A percentile compares a stretch with the other conserved stretches of the same genome.
Conservation (phyloP, 768 basidiomycete genomes). For the Suillus variegatus region DNA sequence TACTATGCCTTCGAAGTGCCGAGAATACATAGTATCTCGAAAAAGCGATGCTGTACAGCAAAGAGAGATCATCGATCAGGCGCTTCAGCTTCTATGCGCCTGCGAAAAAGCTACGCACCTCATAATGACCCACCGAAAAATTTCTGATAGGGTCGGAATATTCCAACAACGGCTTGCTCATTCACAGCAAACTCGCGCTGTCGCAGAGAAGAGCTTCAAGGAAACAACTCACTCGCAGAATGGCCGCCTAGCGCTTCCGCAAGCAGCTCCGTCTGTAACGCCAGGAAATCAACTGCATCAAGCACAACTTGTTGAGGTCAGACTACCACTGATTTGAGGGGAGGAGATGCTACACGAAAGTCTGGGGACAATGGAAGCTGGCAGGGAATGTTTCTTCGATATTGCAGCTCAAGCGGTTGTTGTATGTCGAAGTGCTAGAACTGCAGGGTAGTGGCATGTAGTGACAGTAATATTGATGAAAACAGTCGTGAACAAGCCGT, state of each 20-base stretch:
- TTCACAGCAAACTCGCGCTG: neutral
- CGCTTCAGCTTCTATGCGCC: neutral
- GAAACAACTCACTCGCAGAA: neutral
- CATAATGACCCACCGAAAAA: neutral
- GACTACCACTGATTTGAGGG: neutral
- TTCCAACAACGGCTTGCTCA: neutral
- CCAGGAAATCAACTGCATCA: neutral
- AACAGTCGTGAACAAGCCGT: neutral
- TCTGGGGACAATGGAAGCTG: neutral
- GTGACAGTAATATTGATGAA: neutral
- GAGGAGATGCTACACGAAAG: neutral
- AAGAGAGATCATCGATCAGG: neutral
- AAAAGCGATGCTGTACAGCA: neutral
- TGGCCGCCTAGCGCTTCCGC: neutral
- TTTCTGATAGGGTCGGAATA: neutral
- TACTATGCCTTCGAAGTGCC: neutral
- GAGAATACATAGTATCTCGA: neutral
- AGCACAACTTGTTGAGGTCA: neutral
- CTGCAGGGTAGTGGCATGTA: neutral
- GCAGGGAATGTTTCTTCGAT: neutral
- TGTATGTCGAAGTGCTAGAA: neutral
- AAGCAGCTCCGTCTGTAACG: neutral
- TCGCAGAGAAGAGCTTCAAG: neutral
- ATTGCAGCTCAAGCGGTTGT: neutral
- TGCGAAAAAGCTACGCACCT: neutral